Base-by-base conservation (phyloP, 2,329 filamentous ascomycete species). In the Tricladium varicosporioides region DNA sequence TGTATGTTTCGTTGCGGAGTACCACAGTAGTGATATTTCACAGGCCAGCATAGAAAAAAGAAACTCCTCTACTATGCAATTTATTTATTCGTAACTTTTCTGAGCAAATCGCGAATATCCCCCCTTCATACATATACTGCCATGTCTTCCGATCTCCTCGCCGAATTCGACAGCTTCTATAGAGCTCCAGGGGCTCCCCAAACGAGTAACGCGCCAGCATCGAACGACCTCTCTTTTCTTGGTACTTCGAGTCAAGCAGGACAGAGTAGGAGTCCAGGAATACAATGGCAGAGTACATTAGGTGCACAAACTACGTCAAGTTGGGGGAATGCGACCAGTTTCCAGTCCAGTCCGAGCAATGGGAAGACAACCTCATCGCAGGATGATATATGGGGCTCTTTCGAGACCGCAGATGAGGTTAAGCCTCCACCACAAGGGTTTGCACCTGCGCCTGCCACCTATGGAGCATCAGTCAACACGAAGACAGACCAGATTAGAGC, bases 111-210 rank as follows among this genome's bases (percentile, higher is more conserved):
- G 40, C 13, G 40, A 43, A 16, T 16, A n/a, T 15, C 43, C 43
- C 16, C 16, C 2, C 13, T 46, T 16, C 43, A 2, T 14, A 16
- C 14, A 33, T 36, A 32, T 31, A 32, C 56, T 27, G 59, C 32
- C 18, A 87, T 87, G 84, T 87, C 84, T 64, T 82, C 83, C 60
- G 83, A 87, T 71, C 79, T 87, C 56, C 84, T 87, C 67, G 84
- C 83, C 54, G 81, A 84, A 63, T 86, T 87, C 64, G 82, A 80
- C 66, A 75, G 73, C 64, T 73, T 77, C 62, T 76, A 79, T 52
- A 64, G 63, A 59, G 60, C 71, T 57, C 66, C 74, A 31, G 64
- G 63, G 47, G 63, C 65, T n/a, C 60, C 63, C 14, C 67, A 71
- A 48, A 62, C 65, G n/a, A 59, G 51, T 40, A 32, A 61, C 1